Evolutionary conservation across 345 rosid species (phyloP).

Genomic region (Murraya paniculata): DNA sequence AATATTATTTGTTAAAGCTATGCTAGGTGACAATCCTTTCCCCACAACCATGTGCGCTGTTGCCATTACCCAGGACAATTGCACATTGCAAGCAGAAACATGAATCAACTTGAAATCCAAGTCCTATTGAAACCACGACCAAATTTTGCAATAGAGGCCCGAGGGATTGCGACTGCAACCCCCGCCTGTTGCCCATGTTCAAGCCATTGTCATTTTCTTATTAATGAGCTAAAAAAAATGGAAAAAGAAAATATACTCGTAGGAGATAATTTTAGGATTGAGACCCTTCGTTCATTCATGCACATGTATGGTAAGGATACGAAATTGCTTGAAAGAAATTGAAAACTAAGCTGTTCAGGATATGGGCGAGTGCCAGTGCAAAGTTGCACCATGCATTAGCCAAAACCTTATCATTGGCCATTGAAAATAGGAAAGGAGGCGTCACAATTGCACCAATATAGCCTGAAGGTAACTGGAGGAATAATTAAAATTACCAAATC

Average conservation of each 20-base stretch:
- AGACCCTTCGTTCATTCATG: neutral
- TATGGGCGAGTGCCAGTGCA: neutral
- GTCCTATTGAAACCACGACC: neutral
- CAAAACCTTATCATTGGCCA: neutral
- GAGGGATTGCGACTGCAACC: neutral
- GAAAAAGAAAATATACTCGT: neutral
- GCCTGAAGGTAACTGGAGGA: neutral
- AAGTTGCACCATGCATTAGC: neutral
- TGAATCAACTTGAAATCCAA: neutral
- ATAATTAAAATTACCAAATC: neutral
- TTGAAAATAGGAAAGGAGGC: neutral
- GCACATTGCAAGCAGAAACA: constrained; percentile 15
- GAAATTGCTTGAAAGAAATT: neutral
- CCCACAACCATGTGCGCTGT: constrained; percentile 22
- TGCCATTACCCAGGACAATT: constrained; percentile 13
- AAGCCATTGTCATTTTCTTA: constrained; percentile 14
- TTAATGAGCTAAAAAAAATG: neutral
- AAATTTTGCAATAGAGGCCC: neutral
- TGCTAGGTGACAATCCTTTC: neutral
- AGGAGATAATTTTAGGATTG: neutral
- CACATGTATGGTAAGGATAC: neutral
- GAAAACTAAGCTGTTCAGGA: neutral
- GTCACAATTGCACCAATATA: neutral
- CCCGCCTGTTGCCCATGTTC: constrained; percentile 12
- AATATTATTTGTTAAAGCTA: neutral